Evolutionary conservation across 164 flowering plant species (phyloP).

Genomic region (Buxus sempervirens): DNA sequence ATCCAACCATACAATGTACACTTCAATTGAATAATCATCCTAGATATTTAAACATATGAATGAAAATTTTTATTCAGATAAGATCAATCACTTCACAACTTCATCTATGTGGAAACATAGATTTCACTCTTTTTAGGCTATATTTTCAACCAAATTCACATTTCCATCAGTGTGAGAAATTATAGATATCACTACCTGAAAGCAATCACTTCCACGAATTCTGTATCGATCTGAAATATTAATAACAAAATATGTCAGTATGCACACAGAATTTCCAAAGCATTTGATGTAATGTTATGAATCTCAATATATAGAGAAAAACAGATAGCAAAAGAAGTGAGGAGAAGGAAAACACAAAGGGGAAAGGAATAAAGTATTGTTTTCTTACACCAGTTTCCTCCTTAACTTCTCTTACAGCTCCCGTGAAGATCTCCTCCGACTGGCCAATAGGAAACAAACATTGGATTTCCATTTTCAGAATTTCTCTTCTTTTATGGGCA

Average conservation of each 20-base stretch:
- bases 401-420: conserved; percentile 86
- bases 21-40: background rate
- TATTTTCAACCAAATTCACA: background rate
- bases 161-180: background rate
- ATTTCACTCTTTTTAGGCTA: background rate
- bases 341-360: background rate
- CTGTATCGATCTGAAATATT: conserved; percentile 67
- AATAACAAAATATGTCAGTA: background rate
- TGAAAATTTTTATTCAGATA: background rate
- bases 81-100: background rate
- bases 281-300: background rate
- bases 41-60: background rate
- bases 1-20: background rate
- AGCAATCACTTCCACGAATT: conserved; percentile 83
- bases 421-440: conserved; percentile 81
- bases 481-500: background rate
- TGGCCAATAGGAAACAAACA: conserved; percentile 24
- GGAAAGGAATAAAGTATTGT: background rate
- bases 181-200: conserved; percentile 55
- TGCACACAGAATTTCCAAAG: background rate
- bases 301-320: background rate
- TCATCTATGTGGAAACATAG: background rate
- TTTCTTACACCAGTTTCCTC: conserved; percentile 93
- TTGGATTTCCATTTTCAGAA: no score
- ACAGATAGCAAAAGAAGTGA: background rate